Evolutionary conservation across 23 red algal genomes (phyloP), one percentile per base, ranked within the genome.

Genomic region (Gracilaria vermiculophylla): DNA sequence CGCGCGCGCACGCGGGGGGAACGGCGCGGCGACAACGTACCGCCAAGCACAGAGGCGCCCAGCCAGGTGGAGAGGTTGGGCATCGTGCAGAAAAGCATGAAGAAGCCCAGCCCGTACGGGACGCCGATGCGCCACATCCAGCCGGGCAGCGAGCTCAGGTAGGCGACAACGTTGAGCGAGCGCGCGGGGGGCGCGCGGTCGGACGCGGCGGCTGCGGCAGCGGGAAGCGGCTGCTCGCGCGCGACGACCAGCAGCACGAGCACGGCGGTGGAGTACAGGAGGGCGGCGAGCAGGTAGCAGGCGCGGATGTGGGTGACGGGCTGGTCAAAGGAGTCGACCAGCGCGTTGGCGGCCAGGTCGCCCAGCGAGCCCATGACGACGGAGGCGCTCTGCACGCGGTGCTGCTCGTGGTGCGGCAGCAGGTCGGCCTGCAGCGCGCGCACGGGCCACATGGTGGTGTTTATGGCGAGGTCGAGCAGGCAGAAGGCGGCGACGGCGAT

Each of bases 381-480:
- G 36, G 89, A 57, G 15, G 80, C 89, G 43, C 78, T 83, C 50
- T 93, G 89, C 23, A 93, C 44, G 13, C 56, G 48, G 35, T 93
- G 89, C 77, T 93, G 89, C 44, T 85, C 77, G 36, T 37, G 21
- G 33, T 37, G 31, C 21, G 89, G 78, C 17, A 93, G 31, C 34
- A 93, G 36, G 48, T 93, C 89, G 3, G 58, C 89, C 2, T 84
- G 89, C 53, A 93, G 64, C 49, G 89, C 89, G 35, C 89, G 78
- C 35, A 83, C 80, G 17, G 83, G 83, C 83, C 83, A 87, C 83
- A 87, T 87, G 64, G 83, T 87, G n/a, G 83, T 87, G 50, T 87
- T 87, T 20, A 87, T 76, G 20, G 83, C 83, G 1, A 87, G 40
- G 36, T 87, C 83, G 5, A 69, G 39, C 40, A 87, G 14, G 51